Percentiles rank a stretch among this genome's conserved stretches.
Evolutionary conservation across 495 filamentous ascomycete genomes (phyloP).

Genomic region (Hypoxylon trugodes): DNA sequence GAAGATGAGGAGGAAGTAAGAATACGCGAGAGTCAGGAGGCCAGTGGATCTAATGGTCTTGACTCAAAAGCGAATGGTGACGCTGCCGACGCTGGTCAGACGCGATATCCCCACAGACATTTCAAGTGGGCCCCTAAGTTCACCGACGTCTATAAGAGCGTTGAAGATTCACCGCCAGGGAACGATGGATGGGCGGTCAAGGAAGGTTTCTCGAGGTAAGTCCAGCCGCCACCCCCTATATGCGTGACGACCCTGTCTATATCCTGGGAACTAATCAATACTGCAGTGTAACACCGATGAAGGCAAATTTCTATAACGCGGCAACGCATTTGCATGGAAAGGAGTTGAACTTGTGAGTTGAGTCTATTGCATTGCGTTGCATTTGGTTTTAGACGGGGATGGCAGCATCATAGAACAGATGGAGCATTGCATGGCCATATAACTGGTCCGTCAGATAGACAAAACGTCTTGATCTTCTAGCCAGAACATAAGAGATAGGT

Average conservation of each 20-base stretch:
- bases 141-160: conserved; percentile 82
- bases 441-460: conserved; percentile 30
- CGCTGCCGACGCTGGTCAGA: conserved; percentile 40
- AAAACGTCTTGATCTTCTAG: conserved; percentile 34
- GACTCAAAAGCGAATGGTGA: conserved; percentile 33
- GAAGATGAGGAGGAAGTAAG: conserved; percentile 71
- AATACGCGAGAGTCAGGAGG: conserved; percentile 67
- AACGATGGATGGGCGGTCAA: conserved; percentile 96
- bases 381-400: conserved; percentile 34
- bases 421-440: conserved; percentile 23
- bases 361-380: conserved; percentile 46
- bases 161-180: conserved; percentile 79
- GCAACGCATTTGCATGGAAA: conserved; percentile 63
- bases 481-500: conserved; percentile 18
- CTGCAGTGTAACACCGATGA: conserved; percentile 83
- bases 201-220: conserved; percentile 86
- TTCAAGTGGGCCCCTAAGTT: conserved; percentile 95
- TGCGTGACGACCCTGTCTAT: not conserved
- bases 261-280: conserved; percentile 4
- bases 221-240: conserved; percentile 23
- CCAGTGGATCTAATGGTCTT: conserved; percentile 1
- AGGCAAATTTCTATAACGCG: conserved; percentile 92
- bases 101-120: conserved; percentile 74
- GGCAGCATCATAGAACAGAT: conserved; percentile 36
- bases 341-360: conserved; percentile 91